A percentile compares a stretch with the other conserved stretches of the same genome.
Conservation (phyloP, 805 yeast species). For the Kazachstania psychrophila region DNA sequence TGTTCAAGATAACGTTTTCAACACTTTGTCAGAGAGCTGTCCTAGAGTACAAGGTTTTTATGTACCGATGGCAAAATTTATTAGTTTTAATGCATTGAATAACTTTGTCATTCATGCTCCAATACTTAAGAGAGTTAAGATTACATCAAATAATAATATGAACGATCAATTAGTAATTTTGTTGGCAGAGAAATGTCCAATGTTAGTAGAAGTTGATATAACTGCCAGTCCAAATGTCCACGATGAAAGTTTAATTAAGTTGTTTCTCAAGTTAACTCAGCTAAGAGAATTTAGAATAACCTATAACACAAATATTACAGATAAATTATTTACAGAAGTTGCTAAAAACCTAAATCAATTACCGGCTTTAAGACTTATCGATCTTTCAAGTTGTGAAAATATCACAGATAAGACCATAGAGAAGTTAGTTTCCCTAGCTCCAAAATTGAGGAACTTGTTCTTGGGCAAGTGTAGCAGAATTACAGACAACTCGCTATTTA, state of each 20-base stretch:
- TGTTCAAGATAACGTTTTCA: conserved; percentile 60
- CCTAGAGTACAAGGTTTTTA: conserved; percentile 78
- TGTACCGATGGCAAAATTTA: conserved; percentile 73
- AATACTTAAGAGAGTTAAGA: conserved; percentile 69
- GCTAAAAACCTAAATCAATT: conserved; percentile 30
- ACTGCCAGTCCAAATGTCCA: conserved; percentile 71
- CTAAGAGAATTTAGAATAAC: conserved; percentile 80
- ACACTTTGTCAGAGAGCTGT: conserved; percentile 61
- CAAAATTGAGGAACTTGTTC: conserved; percentile 77
- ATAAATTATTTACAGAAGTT: conserved; percentile 42
- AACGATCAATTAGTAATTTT: conserved; percentile 52
- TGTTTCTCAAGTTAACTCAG: conserved; percentile 56
- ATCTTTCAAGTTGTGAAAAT: conserved; percentile 73
- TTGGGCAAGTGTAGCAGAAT: conserved; percentile 81
- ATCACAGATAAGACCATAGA: conserved; percentile 75
- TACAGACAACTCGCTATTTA: conserved; percentile 69
- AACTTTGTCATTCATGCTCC: conserved; percentile 55
- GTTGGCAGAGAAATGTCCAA: conserved; percentile 63
- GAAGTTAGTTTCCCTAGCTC: conserved; percentile 65
- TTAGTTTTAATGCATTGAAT: conserved; percentile 56
- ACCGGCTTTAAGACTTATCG: conserved; percentile 68
- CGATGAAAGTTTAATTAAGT: conserved; percentile 47
- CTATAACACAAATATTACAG: conserved; percentile 60
- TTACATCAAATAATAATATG: conserved; percentile 61
- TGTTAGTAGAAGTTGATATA: conserved; percentile 81